phyloP scores from a whole-genome alignment of 1,284 basidiomycete species.

The Cryptococcus neoformans region DNA sequence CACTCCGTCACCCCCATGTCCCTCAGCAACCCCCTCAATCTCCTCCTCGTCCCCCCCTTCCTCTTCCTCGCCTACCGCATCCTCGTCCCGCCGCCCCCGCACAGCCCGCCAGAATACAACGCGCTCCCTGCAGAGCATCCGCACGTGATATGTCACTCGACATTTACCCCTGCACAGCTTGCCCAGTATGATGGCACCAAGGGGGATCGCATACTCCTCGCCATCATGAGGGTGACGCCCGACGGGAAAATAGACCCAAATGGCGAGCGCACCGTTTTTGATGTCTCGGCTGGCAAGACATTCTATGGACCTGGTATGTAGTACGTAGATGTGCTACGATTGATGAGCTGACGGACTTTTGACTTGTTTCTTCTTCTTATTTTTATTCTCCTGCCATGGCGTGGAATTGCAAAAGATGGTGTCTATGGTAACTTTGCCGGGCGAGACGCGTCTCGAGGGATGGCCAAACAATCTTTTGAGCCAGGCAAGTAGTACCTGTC shows the following conservation, averaged over 20 bases:
- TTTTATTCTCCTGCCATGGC: no score
- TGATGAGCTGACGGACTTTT: neutral
- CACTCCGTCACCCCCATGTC: no score
- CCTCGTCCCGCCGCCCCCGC: conserved; percentile 57
- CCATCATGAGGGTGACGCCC: conserved; percentile 64
- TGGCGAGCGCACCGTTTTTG: conserved; percentile 75
- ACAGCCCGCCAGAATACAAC: conserved; percentile 61
- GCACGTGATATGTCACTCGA: conserved; percentile 67
- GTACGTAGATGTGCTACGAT: conserved; percentile 33
- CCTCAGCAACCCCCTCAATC: conserved; percentile 30
- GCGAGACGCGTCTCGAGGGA: conserved; percentile 86
- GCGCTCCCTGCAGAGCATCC: conserved; percentile 76
- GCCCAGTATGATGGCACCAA: conserved; percentile 63
- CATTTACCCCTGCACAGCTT: conserved; percentile 72
- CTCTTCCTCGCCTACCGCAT: conserved; percentile 71
- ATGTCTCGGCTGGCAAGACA: conserved; percentile 78
- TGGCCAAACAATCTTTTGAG: conserved; percentile 97
- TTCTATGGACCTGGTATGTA: conserved; percentile 85
- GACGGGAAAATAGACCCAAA: conserved; percentile 51
- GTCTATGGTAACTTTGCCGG: conserved; percentile 98
- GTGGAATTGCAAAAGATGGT: conserved; percentile 61
- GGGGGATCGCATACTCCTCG: conserved; percentile 69
- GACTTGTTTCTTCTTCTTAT: neutral
- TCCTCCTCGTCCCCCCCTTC: conserved; percentile 73
- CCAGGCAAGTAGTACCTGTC: conserved; percentile 79